These are phyloP conservation scores for Cupressus sempervirens DNA, from an alignment of 75 land plant species.

Conservation along the genomic window DNA sequence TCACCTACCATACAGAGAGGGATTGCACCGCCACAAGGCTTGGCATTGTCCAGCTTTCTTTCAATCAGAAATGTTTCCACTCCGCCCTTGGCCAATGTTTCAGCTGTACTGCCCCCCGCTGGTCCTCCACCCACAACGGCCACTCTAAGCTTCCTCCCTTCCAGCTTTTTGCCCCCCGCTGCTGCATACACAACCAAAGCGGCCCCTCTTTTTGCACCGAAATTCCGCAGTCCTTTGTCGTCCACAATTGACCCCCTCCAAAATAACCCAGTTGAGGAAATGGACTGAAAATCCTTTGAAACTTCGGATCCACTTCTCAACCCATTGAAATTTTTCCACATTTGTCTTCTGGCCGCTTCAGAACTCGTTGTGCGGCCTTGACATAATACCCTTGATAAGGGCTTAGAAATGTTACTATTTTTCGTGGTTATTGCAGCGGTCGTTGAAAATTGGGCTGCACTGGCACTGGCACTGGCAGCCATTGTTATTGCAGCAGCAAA, in stretches of 20 bases:
- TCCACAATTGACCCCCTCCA: background rate
- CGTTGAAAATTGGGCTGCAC: background rate
- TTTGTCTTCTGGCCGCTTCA: background rate
- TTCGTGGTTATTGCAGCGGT: background rate
- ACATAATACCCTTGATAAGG: background rate
- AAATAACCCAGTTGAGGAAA: conserved; percentile 3
- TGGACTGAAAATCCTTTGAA: background rate
- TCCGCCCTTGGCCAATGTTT: conserved; percentile 78
- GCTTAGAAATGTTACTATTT: background rate
- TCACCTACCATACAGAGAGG: conserved; percentile 97
- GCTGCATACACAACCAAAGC: conserved; percentile 21
- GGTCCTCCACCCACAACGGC: conserved; percentile 98
- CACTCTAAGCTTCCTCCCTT: conserved; percentile 72
- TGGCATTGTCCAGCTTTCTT: conserved; percentile 74
- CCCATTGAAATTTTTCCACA: background rate
- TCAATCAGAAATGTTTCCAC: conserved; percentile 90
- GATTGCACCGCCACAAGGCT: conserved; percentile 98
- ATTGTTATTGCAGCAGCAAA: background rate
- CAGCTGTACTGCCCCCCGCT: conserved; percentile 91
- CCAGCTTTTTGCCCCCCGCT: conserved; percentile 30
- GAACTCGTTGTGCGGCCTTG: background rate
- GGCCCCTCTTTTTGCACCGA: background rate
- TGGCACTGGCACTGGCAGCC: conserved; percentile 3
- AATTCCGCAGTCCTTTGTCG: background rate
- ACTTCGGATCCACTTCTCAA: background rate